Conservation (phyloP, 148 eudicot species). For the Dianthus caryophyllus region DNA sequence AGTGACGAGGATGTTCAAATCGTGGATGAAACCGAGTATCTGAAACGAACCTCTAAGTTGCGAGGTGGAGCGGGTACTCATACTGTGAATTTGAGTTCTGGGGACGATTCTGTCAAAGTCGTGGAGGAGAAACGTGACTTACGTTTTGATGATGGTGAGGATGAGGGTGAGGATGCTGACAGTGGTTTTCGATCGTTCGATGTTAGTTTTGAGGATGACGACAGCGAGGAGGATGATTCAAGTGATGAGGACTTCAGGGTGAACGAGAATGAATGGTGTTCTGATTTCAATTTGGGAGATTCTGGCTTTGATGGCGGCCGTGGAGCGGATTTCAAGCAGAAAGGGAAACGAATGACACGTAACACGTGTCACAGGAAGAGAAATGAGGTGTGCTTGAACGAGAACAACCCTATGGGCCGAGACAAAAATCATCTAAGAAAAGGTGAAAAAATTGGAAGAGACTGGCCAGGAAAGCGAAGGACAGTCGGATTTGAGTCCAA, state of each 20-base stretch:
- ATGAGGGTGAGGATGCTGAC: background rate
- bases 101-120: background rate
- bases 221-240: background rate
- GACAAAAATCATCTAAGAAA: background rate
- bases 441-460: background rate
- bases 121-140: background rate
- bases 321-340: background rate
- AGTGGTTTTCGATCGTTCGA: too few relatives aligned
- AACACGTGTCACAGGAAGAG: background rate
- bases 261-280: background rate
- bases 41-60: background rate
- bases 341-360: background rate
- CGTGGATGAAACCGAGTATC: conserved; percentile 6
- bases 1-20: background rate
- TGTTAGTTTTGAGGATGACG: background rate
- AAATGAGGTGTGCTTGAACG: background rate
- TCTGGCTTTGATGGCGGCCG: background rate
- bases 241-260: conserved; percentile 12
- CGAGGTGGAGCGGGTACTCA: background rate
- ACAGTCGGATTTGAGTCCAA: background rate
- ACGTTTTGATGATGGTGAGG: background rate
- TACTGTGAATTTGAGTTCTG: background rate
- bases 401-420: too few relatives aligned
- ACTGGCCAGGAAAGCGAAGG: background rate
- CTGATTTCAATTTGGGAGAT: background rate